A percentile compares a stretch with the other conserved stretches of the same genome.
These are phyloP conservation scores for Cornus suecica DNA, from an alignment of 148 eudicot species.

Conservation along the genomic window DNA sequence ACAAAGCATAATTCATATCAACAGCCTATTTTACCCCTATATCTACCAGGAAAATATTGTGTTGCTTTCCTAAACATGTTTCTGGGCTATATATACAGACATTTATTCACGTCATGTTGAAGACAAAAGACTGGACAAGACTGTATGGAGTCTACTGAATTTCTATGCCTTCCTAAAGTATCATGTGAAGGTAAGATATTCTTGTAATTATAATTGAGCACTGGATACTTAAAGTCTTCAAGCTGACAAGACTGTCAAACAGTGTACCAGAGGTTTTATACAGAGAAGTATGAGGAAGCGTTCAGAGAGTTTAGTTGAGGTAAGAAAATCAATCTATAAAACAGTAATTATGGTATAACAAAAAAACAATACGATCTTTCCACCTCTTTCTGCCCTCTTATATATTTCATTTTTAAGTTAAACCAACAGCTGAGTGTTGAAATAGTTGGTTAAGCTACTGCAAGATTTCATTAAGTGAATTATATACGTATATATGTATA, in stretches of 20 bases:
- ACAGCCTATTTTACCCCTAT: neutral
- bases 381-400: neutral
- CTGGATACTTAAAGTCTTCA: neutral
- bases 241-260: slow-evolving; percentile 23
- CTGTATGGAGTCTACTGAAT: slow-evolving; percentile 82
- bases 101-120: slow-evolving; percentile 64
- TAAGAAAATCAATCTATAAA: slow-evolving; percentile 16
- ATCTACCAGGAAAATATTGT: neutral
- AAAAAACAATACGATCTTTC: neutral
- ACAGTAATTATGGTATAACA: neutral
- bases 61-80: neutral
- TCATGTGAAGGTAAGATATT: slow-evolving; percentile 66
- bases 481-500: neutral
- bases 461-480: neutral
- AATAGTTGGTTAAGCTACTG: neutral
- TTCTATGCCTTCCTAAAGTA: slow-evolving; percentile 70
- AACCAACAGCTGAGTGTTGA: neutral
- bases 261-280: slow-evolving; percentile 75
- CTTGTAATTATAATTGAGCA: neutral
- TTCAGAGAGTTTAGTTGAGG: slow-evolving; percentile 68
- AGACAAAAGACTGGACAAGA: slow-evolving; percentile 72
- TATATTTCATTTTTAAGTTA: neutral
- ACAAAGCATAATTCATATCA: neutral
- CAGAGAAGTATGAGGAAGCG: slow-evolving; percentile 79
- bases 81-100: slow-evolving; percentile 34